Evolutionary conservation across 176 grass and related monocot genomes (phyloP).

Genomic region (Stipa capillata): DNA sequence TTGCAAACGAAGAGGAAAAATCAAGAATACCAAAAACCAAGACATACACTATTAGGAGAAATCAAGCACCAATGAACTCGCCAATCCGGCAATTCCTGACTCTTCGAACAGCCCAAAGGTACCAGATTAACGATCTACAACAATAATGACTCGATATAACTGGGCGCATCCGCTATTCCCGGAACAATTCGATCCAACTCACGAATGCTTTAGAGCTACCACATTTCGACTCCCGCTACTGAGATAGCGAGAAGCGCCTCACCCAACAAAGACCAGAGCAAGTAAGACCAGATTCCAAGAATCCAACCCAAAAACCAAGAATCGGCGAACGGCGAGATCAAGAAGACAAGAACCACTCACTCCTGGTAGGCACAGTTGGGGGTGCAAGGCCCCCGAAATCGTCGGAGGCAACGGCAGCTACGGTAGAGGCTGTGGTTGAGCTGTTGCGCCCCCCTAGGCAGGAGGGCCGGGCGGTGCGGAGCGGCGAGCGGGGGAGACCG

Average conservation of each 20-base stretch:
- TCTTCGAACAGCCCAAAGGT: background rate
- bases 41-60: background rate
- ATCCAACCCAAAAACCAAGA: conserved; percentile 16
- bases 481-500: conserved; percentile 44
- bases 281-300: background rate
- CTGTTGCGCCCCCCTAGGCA: conserved; percentile 21
- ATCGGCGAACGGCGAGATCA: background rate
- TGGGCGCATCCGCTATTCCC: background rate
- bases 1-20: conserved; percentile 8
- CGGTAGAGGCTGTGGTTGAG: conserved; percentile 18
- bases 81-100: background rate
- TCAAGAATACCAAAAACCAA: background rate
- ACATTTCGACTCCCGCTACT: conserved; percentile 4
- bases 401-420: background rate
- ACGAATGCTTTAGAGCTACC: conserved; percentile 1
- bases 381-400: conserved; percentile 15
- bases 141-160: background rate
- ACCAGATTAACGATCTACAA: background rate
- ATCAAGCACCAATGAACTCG: background rate
- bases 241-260: background rate
- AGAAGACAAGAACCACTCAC: conserved; percentile 39
- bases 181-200: background rate
- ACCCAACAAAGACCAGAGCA: background rate
- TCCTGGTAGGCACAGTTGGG: conserved; percentile 45
- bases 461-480: conserved; percentile 44